Percentiles rank a stretch among this genome's conserved stretches.
Conservation (phyloP, 1,139 yeast genomes). For the Keqinozyma sinolaborantium region DNA sequence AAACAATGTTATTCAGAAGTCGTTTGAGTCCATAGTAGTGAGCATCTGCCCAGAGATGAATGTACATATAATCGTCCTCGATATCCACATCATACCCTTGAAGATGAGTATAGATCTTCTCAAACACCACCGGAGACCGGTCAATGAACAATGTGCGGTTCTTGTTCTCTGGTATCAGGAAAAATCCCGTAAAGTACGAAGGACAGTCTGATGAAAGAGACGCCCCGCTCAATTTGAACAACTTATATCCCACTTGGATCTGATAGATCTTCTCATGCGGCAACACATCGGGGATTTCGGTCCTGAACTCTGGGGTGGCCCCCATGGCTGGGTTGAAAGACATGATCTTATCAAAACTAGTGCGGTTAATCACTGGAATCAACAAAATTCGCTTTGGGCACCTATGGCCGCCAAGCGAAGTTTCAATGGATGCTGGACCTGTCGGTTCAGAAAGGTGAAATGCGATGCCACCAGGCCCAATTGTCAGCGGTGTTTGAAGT, state of each 20-base stretch:
- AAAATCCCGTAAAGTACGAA: slow-evolving; percentile 55
- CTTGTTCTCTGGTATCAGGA: slow-evolving; percentile 29
- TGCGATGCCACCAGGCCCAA: slow-evolving; percentile 43
- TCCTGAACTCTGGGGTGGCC: slow-evolving; percentile 35
- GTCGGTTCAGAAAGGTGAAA: slow-evolving; percentile 47
- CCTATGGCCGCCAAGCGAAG: slow-evolving; percentile 21
- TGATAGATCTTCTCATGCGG: slow-evolving; percentile 66
- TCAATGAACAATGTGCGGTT: slow-evolving; percentile 65
- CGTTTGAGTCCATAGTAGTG: slow-evolving; percentile 64
- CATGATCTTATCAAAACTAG: too few species aligned
- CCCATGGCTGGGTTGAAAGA: slow-evolving; percentile 4
- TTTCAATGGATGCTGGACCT: slow-evolving; percentile 54
- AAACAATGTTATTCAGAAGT: slow-evolving; percentile 46
- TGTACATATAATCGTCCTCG: slow-evolving; percentile 54
- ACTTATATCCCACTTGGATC: slow-evolving; percentile 67
- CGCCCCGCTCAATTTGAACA: slow-evolving; percentile 69
- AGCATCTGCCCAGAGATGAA: slow-evolving; percentile 69
- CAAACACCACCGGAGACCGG: slow-evolving; percentile 70
- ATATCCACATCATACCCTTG: slow-evolving; percentile 73
- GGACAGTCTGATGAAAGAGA: slow-evolving; percentile 81
- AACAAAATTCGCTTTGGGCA: too few species aligned
- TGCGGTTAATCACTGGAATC: too few species aligned
- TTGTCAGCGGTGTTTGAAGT: slow-evolving; percentile 41
- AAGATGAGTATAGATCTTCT: slow-evolving; percentile 62
- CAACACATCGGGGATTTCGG: slow-evolving; percentile 52